Evolutionary conservation across 805 yeast species (phyloP).

Genomic region (Starmerella ratchasimensis): DNA sequence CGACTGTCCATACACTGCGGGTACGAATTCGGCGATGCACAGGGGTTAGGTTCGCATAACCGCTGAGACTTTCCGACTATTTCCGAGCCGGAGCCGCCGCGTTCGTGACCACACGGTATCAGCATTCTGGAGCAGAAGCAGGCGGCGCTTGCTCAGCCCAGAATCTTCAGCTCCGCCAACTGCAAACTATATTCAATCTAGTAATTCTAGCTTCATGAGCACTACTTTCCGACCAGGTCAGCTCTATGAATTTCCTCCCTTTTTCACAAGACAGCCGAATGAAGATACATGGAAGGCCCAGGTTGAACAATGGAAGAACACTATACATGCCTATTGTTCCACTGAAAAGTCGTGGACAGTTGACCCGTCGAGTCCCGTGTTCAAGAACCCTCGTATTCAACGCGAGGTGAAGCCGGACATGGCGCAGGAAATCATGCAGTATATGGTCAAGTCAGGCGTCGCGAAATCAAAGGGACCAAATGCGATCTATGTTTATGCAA

Average conservation of each 20-base stretch:
- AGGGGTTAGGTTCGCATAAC: too few relatives aligned
- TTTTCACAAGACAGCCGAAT: slow-evolving; percentile 81
- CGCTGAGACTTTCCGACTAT: too few relatives aligned
- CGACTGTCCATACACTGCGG: too few relatives aligned
- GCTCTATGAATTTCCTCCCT: slow-evolving; percentile 72
- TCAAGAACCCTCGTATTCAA: slow-evolving; percentile 25
- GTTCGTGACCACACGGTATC: too few relatives aligned
- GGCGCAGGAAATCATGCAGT: slow-evolving; percentile 39
- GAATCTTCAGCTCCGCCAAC: too few relatives aligned
- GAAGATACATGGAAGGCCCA: slow-evolving; percentile 65
- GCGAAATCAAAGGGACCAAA: slow-evolving; percentile 38
- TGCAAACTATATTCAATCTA: too few relatives aligned
- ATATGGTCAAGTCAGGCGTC: slow-evolving; percentile 41
- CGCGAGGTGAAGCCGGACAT: slow-evolving; percentile 40
- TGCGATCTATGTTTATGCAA: slow-evolving; percentile 47
- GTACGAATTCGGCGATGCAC: too few relatives aligned
- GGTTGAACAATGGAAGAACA: slow-evolving; percentile 57
- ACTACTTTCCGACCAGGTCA: slow-evolving; percentile 16
- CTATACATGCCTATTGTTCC: slow-evolving; percentile 50
- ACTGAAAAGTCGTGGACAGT: slow-evolving; percentile 42
- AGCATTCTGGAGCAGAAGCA: too few relatives aligned
- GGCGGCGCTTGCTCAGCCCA: too few relatives aligned
- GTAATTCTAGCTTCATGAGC: too few relatives aligned
- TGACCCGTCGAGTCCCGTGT: slow-evolving; percentile 22
- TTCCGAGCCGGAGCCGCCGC: too few relatives aligned